These are phyloP conservation scores for Passiflora organensis DNA, from an alignment of 345 rosid species.

Conservation along the genomic window DNA sequence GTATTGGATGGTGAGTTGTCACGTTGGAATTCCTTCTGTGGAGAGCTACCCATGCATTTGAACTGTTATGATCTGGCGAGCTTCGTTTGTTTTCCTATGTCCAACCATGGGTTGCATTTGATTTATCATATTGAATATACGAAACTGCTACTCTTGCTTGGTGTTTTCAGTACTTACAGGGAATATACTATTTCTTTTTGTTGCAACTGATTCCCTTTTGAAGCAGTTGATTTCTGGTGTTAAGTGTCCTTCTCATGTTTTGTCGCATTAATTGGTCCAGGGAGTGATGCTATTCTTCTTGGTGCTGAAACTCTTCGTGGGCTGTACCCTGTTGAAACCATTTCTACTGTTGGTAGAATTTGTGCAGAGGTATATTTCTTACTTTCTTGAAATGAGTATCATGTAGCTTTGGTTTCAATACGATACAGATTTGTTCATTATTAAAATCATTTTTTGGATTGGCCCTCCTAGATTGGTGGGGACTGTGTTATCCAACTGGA, in stretches of 20 bases:
- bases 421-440: no score
- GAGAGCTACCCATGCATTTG: neutral
- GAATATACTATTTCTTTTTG: no score
- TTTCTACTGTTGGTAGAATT: constrained; percentile 81
- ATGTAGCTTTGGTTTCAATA: no score
- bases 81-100: no score
- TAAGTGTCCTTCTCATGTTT: no score
- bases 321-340: constrained; percentile 83
- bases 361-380: constrained; percentile 67
- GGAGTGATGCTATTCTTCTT: constrained; percentile 97
- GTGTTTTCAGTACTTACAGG: no score
- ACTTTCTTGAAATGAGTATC: neutral
- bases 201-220: no score
- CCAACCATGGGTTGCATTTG: neutral
- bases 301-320: constrained; percentile 98
- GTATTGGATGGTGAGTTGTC: constrained; percentile 74
- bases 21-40: constrained; percentile 3
- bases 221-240: no score
- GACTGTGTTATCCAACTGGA: no score
- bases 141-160: neutral
- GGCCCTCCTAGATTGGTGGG: no score
- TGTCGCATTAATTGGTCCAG: constrained; percentile 39
- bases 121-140: constrained; percentile 1
- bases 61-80: neutral
- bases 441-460: no score